A percentile compares a stretch with the other conserved stretches of the same genome.
Conservation (phyloP, 2,329 filamentous ascomycete species). For the Cyphellophora attinorum region DNA sequence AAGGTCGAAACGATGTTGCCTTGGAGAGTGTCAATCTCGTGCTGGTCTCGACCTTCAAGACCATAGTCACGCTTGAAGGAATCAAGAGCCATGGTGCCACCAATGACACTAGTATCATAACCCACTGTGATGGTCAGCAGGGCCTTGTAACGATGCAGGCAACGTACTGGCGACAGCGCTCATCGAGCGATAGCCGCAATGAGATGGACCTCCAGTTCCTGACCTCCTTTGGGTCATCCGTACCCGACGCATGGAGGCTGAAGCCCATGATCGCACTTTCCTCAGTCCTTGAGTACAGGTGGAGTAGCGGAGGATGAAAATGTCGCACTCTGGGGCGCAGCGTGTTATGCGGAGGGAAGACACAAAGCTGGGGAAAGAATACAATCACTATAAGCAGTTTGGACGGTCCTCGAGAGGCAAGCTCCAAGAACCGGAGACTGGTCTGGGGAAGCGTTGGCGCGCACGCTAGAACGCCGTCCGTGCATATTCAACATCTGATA, state of each 20-base stretch:
- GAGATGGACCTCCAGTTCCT: constrained; percentile 44
- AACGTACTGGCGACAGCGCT: constrained; percentile 30
- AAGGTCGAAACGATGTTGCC: constrained; percentile 41
- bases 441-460: no score
- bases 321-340: no score
- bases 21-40: constrained; percentile 29
- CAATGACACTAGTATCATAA: constrained; percentile 46
- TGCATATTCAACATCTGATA: no score
- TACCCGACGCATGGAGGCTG: constrained; percentile 14
- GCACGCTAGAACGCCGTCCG: no score
- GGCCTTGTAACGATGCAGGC: constrained; percentile 13
- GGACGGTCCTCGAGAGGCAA: no score
- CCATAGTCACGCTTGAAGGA: constrained; percentile 39
- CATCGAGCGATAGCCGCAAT: constrained; percentile 38
- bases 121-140: constrained; percentile 28
- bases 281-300: no score
- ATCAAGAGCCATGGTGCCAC: constrained; percentile 42
- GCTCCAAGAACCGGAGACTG: no score
- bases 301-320: no score
- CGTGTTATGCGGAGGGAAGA: no score
- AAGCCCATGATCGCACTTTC: no score
- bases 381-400: no score
- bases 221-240: constrained; percentile 38
- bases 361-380: no score
- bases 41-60: constrained; percentile 20